Base-by-base conservation (phyloP, 2,329 filamentous ascomycete species). In the Ascochyta viciae-villosae region DNA sequence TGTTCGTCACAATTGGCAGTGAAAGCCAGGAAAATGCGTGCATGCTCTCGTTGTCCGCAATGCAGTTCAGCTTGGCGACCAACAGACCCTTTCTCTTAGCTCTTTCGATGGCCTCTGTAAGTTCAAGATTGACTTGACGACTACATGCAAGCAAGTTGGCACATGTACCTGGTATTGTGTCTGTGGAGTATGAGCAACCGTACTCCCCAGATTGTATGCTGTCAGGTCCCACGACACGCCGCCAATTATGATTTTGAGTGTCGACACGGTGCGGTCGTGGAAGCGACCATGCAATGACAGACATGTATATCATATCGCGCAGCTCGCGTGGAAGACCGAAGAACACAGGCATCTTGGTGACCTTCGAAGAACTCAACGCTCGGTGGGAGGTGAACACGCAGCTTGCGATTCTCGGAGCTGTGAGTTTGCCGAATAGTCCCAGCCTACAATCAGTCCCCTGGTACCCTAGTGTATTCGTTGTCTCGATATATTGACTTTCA, bases 1-100 rank as follows among this genome's bases (percentile, higher is more conserved):
- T 60, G 15, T 66, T 71, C 27, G 54, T 60, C 4, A 74, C 73
- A 4, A 73, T 49, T 22, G 72, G 72, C 6, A 71, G 53, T 3
- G 60, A 60, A 19, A 73, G 58, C 71, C 68, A 73, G 1, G 66
- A 71, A 39, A 75, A 74, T 49, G 70, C 68, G 50, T 72, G 66
- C 27, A 57, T 66, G 38, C 63, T 68, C 33, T 69, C 64, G 16
- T 70, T 65, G n/a, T 62, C 56, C 24, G 66, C 69, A 4, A 74
- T 63, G 37, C 72, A 74, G 43, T 75, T 71, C 26, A 75, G 55
- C 37, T 59, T 62, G 29, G 66, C 62, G 8, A 60, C 31, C 19
- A 71, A 38, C 27, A 57, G 16, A 5, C 59, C 59, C 26, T 58
- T 65, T 26, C 48, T 56, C 35, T 60, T 60, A n/a, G 60, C 65